phyloP scores from a whole-genome alignment of 495 filamentous ascomycete genomes.

The Bacidia rubella region DNA sequence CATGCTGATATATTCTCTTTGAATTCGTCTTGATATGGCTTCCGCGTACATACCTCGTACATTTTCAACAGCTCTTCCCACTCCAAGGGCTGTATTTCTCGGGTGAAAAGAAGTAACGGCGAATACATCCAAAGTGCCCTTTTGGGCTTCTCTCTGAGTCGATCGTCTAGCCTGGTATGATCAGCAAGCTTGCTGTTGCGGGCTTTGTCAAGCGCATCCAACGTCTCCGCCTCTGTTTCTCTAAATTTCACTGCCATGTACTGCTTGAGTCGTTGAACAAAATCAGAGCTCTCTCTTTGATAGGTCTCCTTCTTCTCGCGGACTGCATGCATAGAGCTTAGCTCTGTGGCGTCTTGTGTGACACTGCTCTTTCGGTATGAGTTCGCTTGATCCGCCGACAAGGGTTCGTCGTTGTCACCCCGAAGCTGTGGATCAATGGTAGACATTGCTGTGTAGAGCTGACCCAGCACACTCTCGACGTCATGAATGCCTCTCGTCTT shows the following conservation, averaged over 20 bases:
- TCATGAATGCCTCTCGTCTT: slow-evolving; percentile 54
- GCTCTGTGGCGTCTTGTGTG: slow-evolving; percentile 60
- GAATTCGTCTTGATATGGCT: slow-evolving; percentile 72
- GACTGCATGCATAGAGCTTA: slow-evolving; percentile 83
- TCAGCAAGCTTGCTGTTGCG: slow-evolving; percentile 39
- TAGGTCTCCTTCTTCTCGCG: slow-evolving; percentile 89
- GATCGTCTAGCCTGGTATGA: slow-evolving; percentile 34
- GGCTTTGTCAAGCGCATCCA: slow-evolving; percentile 36
- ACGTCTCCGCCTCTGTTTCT: slow-evolving; percentile 53
- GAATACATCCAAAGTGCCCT: slow-evolving; percentile 67
- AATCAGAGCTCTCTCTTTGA: slow-evolving; percentile 50
- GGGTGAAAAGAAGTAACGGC: slow-evolving; percentile 69
- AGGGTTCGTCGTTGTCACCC: slow-evolving; percentile 30
- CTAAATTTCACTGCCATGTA: slow-evolving; percentile 73
- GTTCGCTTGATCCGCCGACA: slow-evolving; percentile 31
- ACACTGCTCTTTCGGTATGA: slow-evolving; percentile 39
- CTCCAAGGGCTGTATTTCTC: slow-evolving; percentile 64
- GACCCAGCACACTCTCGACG: slow-evolving; percentile 64
- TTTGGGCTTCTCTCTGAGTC: slow-evolving; percentile 38
- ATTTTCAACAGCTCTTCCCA: slow-evolving; percentile 68
- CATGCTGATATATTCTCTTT: slow-evolving; percentile 64
- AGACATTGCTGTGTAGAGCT: slow-evolving; percentile 82
- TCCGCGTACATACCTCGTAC: slow-evolving; percentile 63
- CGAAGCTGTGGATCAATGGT: slow-evolving; percentile 77
- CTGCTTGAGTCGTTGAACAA: slow-evolving; percentile 63